phyloP scores from a whole-genome alignment of 192 early-diverging fungal species.

The Backusella sp. region DNA sequence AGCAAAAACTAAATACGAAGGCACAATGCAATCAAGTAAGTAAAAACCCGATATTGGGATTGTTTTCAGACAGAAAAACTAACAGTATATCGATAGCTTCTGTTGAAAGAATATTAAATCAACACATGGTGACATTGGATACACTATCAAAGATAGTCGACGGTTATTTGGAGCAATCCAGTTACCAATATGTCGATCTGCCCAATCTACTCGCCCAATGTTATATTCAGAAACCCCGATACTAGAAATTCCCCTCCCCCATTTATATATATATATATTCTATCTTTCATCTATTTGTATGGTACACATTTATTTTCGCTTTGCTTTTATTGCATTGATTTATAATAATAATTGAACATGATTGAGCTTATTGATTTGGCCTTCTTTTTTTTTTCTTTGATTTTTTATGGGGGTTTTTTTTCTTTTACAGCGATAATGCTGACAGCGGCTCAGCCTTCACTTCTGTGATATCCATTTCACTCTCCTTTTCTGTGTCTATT shows the following conservation, averaged over 20 bases:
- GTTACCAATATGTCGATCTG: slow-evolving; percentile 74
- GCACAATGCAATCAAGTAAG: neutral
- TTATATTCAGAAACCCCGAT: no score
- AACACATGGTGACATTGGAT: neutral
- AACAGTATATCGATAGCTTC: neutral
- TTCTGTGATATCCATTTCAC: slow-evolving; percentile 32
- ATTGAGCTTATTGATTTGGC: neutral
- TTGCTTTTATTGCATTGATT: neutral
- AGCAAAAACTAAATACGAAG: slow-evolving; percentile 13
- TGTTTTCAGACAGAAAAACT: neutral
- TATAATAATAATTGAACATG: neutral
- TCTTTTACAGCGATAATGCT: slow-evolving; percentile 5
- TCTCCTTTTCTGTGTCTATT: slow-evolving; percentile 38
- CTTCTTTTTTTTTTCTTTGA: no score
- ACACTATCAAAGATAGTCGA: slow-evolving; percentile 43
- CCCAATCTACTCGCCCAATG: slow-evolving; percentile 17
- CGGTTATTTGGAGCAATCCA: slow-evolving; percentile 71
- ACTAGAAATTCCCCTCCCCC: no score
- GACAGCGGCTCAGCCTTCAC: slow-evolving; percentile 32
- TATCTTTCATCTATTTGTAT: neutral
- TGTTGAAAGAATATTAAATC: slow-evolving; percentile 1
- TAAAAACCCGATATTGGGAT: no score
- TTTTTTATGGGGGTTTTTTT: no score
- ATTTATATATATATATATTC: neutral
- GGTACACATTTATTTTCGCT: neutral